A percentile compares a stretch with the other conserved stretches of the same genome.
Evolutionary conservation across 2,329 filamentous ascomycete species (phyloP).

Genomic region (Coniella lustricola): DNA sequence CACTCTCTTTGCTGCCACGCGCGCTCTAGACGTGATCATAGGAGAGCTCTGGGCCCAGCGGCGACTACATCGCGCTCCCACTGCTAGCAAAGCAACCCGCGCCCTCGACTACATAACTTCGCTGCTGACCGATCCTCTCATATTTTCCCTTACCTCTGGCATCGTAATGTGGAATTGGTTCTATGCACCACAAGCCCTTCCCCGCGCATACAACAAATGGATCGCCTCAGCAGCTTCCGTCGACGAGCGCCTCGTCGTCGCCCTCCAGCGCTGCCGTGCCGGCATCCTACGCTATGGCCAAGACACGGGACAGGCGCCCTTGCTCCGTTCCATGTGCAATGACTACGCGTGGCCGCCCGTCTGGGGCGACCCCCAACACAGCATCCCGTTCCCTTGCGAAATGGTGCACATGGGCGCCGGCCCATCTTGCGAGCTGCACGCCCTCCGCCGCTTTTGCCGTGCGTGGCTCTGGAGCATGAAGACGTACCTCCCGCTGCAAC

Average conservation of each 20-base stretch:
- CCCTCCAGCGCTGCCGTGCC: slow-evolving; percentile 58
- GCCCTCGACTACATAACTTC: slow-evolving; percentile 33
- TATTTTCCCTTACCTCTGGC: slow-evolving; percentile 67
- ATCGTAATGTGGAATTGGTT: slow-evolving; percentile 89
- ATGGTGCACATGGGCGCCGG: slow-evolving; percentile 76
- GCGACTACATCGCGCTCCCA: slow-evolving; percentile 33
- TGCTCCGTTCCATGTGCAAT: slow-evolving; percentile 64
- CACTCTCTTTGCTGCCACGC: slow-evolving; percentile 67
- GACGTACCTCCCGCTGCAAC: slow-evolving; percentile 69
- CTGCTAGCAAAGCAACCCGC: slow-evolving; percentile 4
- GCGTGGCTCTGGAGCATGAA: slow-evolving; percentile 69
- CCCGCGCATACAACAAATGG: slow-evolving; percentile 71
- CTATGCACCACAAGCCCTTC: slow-evolving; percentile 64
- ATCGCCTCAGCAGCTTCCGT: slow-evolving; percentile 71
- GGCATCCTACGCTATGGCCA: slow-evolving; percentile 64
- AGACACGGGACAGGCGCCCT: slow-evolving; percentile 61
- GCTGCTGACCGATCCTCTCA: slow-evolving; percentile 52
- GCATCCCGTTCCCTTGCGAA: slow-evolving; percentile 72
- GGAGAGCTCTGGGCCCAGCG: slow-evolving; percentile 57
- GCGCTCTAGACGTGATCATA: slow-evolving; percentile 65
- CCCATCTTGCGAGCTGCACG: slow-evolving; percentile 68
- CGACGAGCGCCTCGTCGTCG: slow-evolving; percentile 66
- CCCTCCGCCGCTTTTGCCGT: slow-evolving; percentile 56
- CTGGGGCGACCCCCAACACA: slow-evolving; percentile 65
- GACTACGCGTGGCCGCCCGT: slow-evolving; percentile 62